A percentile compares a stretch with the other conserved stretches of the same genome.
Conservation (phyloP, 306 rosid species). For the Fagus crenata region DNA sequence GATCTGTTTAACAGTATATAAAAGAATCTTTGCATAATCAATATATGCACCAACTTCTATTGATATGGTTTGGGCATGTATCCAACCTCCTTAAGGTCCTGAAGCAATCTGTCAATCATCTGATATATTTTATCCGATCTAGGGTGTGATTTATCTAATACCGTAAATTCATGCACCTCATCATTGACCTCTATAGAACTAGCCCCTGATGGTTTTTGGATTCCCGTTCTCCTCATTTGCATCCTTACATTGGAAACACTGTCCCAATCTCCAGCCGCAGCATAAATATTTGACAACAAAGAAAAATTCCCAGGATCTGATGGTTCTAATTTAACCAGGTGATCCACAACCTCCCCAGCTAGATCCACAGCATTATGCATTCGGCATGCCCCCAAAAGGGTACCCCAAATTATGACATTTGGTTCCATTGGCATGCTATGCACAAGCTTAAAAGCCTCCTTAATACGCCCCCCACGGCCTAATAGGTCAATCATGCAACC, state of each 20-base stretch:
- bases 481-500: slow-evolving; percentile 90
- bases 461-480: slow-evolving; percentile 79
- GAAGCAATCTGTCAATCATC: slow-evolving; percentile 62
- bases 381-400: slow-evolving; percentile 84
- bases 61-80: slow-evolving; percentile 33
- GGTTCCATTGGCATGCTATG: slow-evolving; percentile 77
- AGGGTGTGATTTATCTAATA: slow-evolving; percentile 69
- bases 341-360: slow-evolving; percentile 55
- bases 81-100: slow-evolving; percentile 54
- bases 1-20: neutral
- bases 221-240: slow-evolving; percentile 61
- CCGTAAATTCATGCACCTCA: slow-evolving; percentile 77
- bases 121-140: slow-evolving; percentile 60
- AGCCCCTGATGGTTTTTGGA: slow-evolving; percentile 75
- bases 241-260: slow-evolving; percentile 56
- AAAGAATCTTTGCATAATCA: neutral
- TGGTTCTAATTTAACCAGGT: slow-evolving; percentile 49
- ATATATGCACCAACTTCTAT: slow-evolving; percentile 13
- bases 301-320: slow-evolving; percentile 67
- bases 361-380: slow-evolving; percentile 72
- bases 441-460: slow-evolving; percentile 70
- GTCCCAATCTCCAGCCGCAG: slow-evolving; percentile 78
- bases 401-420: slow-evolving; percentile 63
- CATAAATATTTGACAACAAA: slow-evolving; percentile 79
- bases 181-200: slow-evolving; percentile 71